Evolutionary conservation across 2,329 filamentous ascomycete genomes (phyloP).

Genomic region (Fusarium floridanum): DNA sequence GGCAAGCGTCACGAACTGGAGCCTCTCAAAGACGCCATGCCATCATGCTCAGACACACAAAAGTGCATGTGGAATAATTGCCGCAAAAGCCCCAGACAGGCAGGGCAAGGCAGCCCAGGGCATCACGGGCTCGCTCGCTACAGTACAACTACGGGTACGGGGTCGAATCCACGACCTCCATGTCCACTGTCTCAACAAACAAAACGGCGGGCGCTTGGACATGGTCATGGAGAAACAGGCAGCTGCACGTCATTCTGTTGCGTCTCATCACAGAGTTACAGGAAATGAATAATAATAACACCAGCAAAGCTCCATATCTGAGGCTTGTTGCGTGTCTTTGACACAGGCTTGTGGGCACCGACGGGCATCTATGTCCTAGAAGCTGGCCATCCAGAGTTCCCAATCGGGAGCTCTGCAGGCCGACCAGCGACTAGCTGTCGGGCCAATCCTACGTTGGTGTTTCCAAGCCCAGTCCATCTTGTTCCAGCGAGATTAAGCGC

Average conservation of each 20-base stretch:
- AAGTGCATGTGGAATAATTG: constrained; percentile 30
- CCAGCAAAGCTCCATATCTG: constrained; percentile 33
- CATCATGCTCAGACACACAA: constrained; percentile 24
- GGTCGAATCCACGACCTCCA: not conserved
- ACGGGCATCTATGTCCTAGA: constrained; percentile 15
- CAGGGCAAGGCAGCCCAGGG: constrained; percentile 2
- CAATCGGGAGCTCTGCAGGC: constrained; percentile 44
- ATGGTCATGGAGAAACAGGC: constrained; percentile 25
- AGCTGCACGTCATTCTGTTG: constrained; percentile 34
- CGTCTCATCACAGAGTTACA: constrained; percentile 14
- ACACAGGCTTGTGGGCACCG: constrained; percentile 28
- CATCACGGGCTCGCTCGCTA: not conserved
- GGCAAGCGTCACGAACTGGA: constrained; percentile 27
- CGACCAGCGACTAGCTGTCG: constrained; percentile 37
- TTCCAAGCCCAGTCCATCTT: constrained; percentile 36
- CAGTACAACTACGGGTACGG: not conserved
- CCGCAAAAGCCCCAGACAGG: constrained; percentile 21
- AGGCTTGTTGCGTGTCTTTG: constrained; percentile 26
- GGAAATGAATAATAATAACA: constrained; percentile 23
- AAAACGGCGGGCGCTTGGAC: constrained; percentile 28
- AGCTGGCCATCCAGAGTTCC: constrained; percentile 36
- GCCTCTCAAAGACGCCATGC: constrained; percentile 26
- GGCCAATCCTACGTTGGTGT: constrained; percentile 43
- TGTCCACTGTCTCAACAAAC: constrained; percentile 17
- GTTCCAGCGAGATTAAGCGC: constrained; percentile 45